phyloP scores from a whole-genome alignment of 2,329 filamentous ascomycete species.

The Aplosporella prunicola region DNA sequence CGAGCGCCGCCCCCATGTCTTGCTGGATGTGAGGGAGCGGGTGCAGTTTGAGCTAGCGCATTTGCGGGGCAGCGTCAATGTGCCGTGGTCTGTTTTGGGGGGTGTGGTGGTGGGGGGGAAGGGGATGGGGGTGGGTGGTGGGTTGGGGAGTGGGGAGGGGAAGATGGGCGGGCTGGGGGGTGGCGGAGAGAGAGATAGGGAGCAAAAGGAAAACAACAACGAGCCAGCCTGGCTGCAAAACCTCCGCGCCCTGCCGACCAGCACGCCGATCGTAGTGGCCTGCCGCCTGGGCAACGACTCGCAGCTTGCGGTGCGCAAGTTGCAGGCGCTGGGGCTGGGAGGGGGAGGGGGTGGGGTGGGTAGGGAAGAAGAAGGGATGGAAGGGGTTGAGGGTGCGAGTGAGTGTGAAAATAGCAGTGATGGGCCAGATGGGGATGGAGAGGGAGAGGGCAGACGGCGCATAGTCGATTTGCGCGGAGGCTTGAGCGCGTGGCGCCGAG shows the following conservation, averaged over 20 bases:
- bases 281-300: constrained; percentile 73
- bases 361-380: too few relatives aligned
- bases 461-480: constrained; percentile 66
- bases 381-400: neutral
- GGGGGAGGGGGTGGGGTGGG: constrained; percentile 25
- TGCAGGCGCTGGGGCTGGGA: constrained; percentile 54
- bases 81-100: constrained; percentile 62
- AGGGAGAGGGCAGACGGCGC: constrained; percentile 47
- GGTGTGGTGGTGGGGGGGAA: too few relatives aligned
- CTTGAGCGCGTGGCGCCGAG: constrained; percentile 60
- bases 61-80: constrained; percentile 65
- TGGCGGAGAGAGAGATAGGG: too few relatives aligned
- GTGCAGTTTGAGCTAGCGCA: constrained; percentile 76
- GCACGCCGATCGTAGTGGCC: constrained; percentile 57
- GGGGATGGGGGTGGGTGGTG: too few relatives aligned
- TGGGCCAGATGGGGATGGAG: too few relatives aligned
- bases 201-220: constrained; percentile 2
- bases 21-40: constrained; percentile 77
- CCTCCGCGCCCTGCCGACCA: constrained; percentile 20
- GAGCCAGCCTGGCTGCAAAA: constrained; percentile 22
- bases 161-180: neutral
- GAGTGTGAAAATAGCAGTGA: neutral
- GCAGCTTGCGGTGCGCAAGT: constrained; percentile 55
- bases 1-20: constrained; percentile 28
- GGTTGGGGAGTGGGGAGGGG: too few relatives aligned